phyloP scores from a whole-genome alignment of 495 filamentous ascomycete genomes.

The Daldinia grandis region DNA sequence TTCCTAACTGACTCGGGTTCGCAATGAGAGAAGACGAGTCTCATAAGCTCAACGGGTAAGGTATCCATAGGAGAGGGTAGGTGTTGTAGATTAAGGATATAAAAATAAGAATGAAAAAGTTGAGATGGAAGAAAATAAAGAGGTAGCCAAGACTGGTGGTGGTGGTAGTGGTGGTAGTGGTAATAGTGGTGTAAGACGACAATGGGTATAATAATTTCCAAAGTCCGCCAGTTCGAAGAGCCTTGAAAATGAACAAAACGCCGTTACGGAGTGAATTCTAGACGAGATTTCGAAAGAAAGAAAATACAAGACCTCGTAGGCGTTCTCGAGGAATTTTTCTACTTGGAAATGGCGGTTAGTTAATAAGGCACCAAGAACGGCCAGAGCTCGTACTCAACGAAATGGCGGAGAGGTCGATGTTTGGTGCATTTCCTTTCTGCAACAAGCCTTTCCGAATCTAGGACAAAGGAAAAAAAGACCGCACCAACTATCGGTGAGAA shows the following conservation, averaged over 20 bases:
- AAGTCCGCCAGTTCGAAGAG: constrained; percentile 43
- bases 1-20: constrained; percentile 50
- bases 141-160: constrained; percentile 1
- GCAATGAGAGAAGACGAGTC: constrained; percentile 57
- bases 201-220: constrained; percentile 13
- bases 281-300: constrained; percentile 40
- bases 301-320: constrained; percentile 33
- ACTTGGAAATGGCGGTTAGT: constrained; percentile 39
- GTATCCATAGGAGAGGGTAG: constrained; percentile 41
- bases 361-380: constrained; percentile 35
- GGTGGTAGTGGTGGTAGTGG: background rate
- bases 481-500: constrained; percentile 50
- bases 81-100: background rate
- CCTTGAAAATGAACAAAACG: constrained; percentile 35
- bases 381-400: constrained; percentile 39
- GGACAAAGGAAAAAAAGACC: constrained; percentile 45
- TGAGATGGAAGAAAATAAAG: background rate
- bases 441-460: constrained; percentile 49
- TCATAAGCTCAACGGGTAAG: constrained; percentile 58
- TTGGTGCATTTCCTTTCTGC: constrained; percentile 43
- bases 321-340: constrained; percentile 37
- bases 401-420: constrained; percentile 45
- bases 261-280: constrained; percentile 30
- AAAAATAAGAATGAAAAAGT: background rate
- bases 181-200: background rate